A percentile compares a stretch with the other conserved stretches of the same genome.
phyloP scores from a whole-genome alignment of 2,329 filamentous ascomycete species.

The Alternaria ventricosa region DNA sequence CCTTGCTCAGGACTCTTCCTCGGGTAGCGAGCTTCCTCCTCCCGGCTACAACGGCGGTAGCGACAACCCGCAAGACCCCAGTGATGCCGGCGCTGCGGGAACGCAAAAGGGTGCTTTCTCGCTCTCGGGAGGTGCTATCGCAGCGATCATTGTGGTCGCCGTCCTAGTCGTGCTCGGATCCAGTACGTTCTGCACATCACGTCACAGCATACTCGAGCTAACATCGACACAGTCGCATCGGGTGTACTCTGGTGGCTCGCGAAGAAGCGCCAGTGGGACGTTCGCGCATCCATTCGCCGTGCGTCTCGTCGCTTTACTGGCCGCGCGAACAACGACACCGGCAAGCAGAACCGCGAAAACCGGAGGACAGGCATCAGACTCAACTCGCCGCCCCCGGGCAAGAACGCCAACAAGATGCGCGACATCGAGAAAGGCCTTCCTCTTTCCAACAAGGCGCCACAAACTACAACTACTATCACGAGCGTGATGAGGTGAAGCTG shows the following conservation, averaged over 20 bases:
- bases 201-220: constrained; percentile 5
- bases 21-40: constrained; percentile 29
- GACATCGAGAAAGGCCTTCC: constrained; percentile 47
- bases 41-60: constrained; percentile 46
- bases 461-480: constrained; percentile 45
- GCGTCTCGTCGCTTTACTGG: constrained; percentile 61
- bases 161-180: constrained; percentile 68
- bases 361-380: constrained; percentile 46
- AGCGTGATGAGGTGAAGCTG: constrained; percentile 28
- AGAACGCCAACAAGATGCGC: constrained; percentile 22
- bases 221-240: constrained; percentile 60
- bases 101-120: constrained; percentile 64
- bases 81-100: constrained; percentile 69
- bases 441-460: constrained; percentile 27
- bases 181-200: constrained; percentile 58
- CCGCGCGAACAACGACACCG: constrained; percentile 36
- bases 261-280: constrained; percentile 84
- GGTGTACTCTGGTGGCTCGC: constrained; percentile 77
- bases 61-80: constrained; percentile 44
- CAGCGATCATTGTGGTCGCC: constrained; percentile 77
- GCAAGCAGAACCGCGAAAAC: constrained; percentile 41
- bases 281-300: constrained; percentile 73
- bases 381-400: constrained; percentile 42
- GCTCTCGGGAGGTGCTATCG: constrained; percentile 71
- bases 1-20: constrained; percentile 35